Evolutionary conservation across 1,284 basidiomycete species (phyloP), one percentile per base, ranked within the genome.

Genomic region (Ganoderma boninense): DNA sequence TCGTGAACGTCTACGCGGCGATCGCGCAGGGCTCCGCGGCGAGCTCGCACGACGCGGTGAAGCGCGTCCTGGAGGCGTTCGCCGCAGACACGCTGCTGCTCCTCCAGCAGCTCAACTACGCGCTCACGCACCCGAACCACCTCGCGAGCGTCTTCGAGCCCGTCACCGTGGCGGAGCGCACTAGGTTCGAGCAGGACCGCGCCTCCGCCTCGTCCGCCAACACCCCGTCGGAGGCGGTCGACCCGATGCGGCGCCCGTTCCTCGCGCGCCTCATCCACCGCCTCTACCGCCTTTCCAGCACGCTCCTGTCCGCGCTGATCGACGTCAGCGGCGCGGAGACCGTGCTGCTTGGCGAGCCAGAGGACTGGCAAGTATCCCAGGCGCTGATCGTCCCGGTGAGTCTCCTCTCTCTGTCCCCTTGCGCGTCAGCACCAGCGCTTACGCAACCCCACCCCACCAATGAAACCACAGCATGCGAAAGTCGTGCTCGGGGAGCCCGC

Each of bases 41-140:
- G 40, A 83, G 82, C 18, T 79, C 81, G 62, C 82, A 81, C 49
- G 84, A 86, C 60, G 84, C 85, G 2, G 85, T 89, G 40, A 85
- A 85, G 66, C 88, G 89, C 72, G 87, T 95, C 1, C 83, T 96
- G 46, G 85, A 86, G 0, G 88, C 88, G 16, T 95, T 95, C 79
- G 87, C 89, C 2, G 83, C 84, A 2, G 89, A 88, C 68, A 90
- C 90, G 0, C 83, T 97, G 23, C 82, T 88, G 46, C 87, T 97
- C n/a, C 84, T 99, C 0, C 95, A 96, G 78, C 93, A 96, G 71
- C 81, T 97, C 68, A 96, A 96, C 78, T 96, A 97, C 76, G 94
- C 95, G 0, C 85, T 97, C 65, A 93, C 95, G 0, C 97, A 98
- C 81, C 96, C 97, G 8, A 93, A 96, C 75, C 92, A 95, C 74